These are phyloP conservation scores for Phytophthora sp. DNA, from an alignment of 352 stramenopile genomes.

Conservation along the genomic window DNA sequence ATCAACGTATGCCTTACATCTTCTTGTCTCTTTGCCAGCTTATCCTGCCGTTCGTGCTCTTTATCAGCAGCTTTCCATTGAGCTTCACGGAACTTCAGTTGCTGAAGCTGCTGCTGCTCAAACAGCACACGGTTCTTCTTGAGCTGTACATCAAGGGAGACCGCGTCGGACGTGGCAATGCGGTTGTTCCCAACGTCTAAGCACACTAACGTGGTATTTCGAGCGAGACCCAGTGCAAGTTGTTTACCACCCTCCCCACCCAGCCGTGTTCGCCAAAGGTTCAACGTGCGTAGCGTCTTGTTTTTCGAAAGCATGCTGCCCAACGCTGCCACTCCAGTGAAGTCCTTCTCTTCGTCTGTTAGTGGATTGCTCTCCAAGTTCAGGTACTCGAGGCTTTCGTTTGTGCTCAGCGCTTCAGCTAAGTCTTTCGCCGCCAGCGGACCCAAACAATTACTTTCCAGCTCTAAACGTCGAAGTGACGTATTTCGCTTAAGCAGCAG, in stretches of 20 bases:
- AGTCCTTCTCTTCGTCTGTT: slow-evolving; percentile 81
- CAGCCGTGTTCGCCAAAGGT: slow-evolving; percentile 78
- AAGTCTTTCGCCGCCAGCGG: slow-evolving; percentile 53
- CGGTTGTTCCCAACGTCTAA: slow-evolving; percentile 87
- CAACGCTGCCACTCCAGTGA: slow-evolving; percentile 61
- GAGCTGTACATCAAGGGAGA: slow-evolving; percentile 54
- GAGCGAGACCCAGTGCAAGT: slow-evolving; percentile 56
- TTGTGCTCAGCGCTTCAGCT: slow-evolving; percentile 58
- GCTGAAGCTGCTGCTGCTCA: slow-evolving; percentile 47
- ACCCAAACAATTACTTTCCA: slow-evolving; percentile 72
- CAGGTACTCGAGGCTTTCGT: slow-evolving; percentile 61
- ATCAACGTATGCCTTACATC: slow-evolving; percentile 65
- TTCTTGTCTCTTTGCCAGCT: slow-evolving; percentile 54
- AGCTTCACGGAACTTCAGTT: slow-evolving; percentile 49
- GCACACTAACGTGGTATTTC: slow-evolving; percentile 66
- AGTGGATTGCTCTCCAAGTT: slow-evolving; percentile 84
- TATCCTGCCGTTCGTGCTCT: slow-evolving; percentile 55
- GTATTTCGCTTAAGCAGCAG: slow-evolving; percentile 68
- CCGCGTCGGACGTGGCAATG: slow-evolving; percentile 55
- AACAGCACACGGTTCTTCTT: slow-evolving; percentile 56
- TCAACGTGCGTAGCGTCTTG: slow-evolving; percentile 65
- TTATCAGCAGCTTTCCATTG: slow-evolving; percentile 59
- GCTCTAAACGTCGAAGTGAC: slow-evolving; percentile 62
- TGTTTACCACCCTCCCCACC: slow-evolving; percentile 72
- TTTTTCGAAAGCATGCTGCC: slow-evolving; percentile 66